Evolutionary conservation across 108 stramenopile genomes (phyloP).

Genomic region (Discostella stelligeroides): DNA sequence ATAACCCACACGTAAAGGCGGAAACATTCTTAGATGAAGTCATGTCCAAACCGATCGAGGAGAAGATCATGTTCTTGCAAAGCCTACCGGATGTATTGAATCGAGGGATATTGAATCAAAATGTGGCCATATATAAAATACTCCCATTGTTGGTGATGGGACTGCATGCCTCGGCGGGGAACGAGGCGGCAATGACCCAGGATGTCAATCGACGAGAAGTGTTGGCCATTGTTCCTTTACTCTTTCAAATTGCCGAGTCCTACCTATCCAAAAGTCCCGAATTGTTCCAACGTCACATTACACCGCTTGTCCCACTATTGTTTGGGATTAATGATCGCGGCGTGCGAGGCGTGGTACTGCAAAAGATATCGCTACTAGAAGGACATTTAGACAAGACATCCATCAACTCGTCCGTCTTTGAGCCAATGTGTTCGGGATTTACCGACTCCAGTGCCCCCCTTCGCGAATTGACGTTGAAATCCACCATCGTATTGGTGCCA

Average conservation of each 20-base stretch:
- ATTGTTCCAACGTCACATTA: constrained; percentile 57
- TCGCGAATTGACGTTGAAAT: constrained; percentile 86
- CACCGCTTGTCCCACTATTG: constrained; percentile 66
- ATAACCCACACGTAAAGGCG: constrained; percentile 71
- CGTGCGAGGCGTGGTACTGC: constrained; percentile 77
- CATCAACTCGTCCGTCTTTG: constrained; percentile 78
- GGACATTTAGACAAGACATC: constrained; percentile 64
- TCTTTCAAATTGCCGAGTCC: constrained; percentile 78
- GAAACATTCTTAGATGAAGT: constrained; percentile 72
- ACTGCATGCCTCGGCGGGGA: constrained; percentile 54
- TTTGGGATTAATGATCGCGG: constrained; percentile 87
- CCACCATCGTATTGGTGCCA: constrained; percentile 72
- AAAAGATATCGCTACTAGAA: constrained; percentile 61
- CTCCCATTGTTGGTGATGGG: constrained; percentile 68
- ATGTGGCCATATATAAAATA: constrained; percentile 70
- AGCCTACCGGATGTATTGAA: constrained; percentile 58
- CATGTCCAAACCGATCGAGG: constrained; percentile 71
- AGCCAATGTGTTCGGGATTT: constrained; percentile 90
- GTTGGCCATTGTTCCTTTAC: constrained; percentile 64
- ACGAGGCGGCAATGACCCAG: constrained; percentile 67
- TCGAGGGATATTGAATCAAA: constrained; percentile 51
- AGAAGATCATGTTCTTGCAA: constrained; percentile 79
- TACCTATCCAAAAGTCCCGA: constrained; percentile 49
- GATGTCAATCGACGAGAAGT: constrained; percentile 84
- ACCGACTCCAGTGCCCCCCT: constrained; percentile 77